Evolutionary conservation across 352 stramenopile genomes (phyloP), one percentile per base, ranked within the genome.

Genomic region (Pythium scleroteichum): DNA sequence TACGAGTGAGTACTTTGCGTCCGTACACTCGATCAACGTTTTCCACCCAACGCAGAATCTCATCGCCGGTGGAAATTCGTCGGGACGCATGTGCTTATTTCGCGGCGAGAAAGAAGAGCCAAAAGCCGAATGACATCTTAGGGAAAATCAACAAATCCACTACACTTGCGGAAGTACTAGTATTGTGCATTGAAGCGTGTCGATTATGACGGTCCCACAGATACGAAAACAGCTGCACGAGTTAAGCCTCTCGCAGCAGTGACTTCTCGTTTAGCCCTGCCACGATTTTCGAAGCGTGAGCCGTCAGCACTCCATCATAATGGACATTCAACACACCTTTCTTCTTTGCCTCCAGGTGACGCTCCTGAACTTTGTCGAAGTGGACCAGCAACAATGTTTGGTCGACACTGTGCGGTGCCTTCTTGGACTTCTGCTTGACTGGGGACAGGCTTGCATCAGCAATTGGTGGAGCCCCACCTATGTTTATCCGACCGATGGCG

Each of bases 21-120:
- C 87, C 17, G 83, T 96, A 23, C 85, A 94, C 66, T 95, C 88
- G 19, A 90, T 95, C 65, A 94, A 95, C 61, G 74, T 79, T 3
- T 94, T 95, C 65, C 88, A 96, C 59, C 85, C 87, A 23, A 76
- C 77, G 44, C 62, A 86, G 26, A 69, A 89, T 29, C 60, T 83
- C 8, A 85, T 96, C 49, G 78, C 75, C 1, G 80, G 87, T 5
- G 83, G 84, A 22, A 96, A 95, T 60, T 92, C 79, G 4, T 92
- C 79, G 2, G 84, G 86, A 0, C 68, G 86, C 16, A 57, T 92
- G 27, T 74, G 76, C 49, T 58, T 94, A 8, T 94, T 82, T 74
- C 68, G 80, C 35, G 61, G 72, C 2, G 60, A 62, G 46, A 75
- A 71, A 29, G 51, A 75, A 66, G 58, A 62, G 12, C 26, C 16